These are phyloP conservation scores for Nakazawaea anatomiae DNA, from an alignment of 805 yeast genomes.

Conservation along the genomic window DNA sequence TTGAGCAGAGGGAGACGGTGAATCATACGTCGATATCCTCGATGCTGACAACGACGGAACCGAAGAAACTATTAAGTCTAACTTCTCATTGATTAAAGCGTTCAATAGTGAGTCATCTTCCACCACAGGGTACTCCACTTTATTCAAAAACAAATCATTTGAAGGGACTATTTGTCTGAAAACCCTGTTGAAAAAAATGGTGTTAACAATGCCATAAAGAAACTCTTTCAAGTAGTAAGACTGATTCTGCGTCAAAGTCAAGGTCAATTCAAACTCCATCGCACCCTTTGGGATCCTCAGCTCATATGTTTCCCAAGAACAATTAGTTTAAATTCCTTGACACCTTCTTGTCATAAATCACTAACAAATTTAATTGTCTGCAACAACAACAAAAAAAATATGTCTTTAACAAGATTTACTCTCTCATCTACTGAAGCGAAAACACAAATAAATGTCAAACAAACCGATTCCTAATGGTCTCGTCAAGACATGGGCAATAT, in stretches of 20 bases:
- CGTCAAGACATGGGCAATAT: slow-evolving; percentile 1
- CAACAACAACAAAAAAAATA: neutral
- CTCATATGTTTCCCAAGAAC: neutral
- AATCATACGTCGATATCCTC: neutral
- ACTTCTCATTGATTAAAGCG: slow-evolving; percentile 5
- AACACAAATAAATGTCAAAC: neutral
- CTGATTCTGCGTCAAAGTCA: slow-evolving; percentile 5
- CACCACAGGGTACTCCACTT: slow-evolving; percentile 7
- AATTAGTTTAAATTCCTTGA: too few relatives aligned
- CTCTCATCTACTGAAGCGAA: neutral
- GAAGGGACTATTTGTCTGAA: slow-evolving; percentile 8
- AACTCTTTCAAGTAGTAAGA: slow-evolving; percentile 4
- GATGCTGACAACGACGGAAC: slow-evolving; percentile 4
- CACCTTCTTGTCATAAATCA: too few relatives aligned
- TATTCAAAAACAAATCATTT: slow-evolving; percentile 4
- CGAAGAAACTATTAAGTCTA: slow-evolving; percentile 5
- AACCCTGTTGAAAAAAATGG: slow-evolving; percentile 10
- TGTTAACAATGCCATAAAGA: slow-evolving; percentile 9
- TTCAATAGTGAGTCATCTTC: slow-evolving; percentile 1
- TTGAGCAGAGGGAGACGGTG: neutral
- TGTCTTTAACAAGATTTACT: neutral
- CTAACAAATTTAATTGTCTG: too few relatives aligned
- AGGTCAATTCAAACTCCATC: slow-evolving; percentile 10
- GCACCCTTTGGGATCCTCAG: neutral
- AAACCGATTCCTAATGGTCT: neutral